Percentiles rank a stretch among this genome's conserved stretches.
Conservation (phyloP, 73 alveolate genomes). For the Paramecium caudatum region DNA sequence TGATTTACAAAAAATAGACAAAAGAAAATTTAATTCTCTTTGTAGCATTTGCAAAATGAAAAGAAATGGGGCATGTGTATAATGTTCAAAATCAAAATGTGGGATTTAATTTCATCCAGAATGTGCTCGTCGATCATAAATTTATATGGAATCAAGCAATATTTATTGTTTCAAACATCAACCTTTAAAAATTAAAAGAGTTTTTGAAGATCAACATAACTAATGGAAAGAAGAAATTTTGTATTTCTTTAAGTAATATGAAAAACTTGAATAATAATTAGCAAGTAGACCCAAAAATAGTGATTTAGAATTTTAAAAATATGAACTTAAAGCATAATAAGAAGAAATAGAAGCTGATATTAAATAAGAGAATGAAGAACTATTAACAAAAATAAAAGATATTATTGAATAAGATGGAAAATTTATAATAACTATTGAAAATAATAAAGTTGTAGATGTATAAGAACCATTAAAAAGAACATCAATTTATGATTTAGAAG, state of each 20-base stretch:
- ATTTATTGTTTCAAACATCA: constrained; percentile 68
- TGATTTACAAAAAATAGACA: constrained; percentile 67
- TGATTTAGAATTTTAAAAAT: constrained; percentile 43
- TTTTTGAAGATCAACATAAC: constrained; percentile 63
- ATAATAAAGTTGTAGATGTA: constrained; percentile 11
- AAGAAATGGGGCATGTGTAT: constrained; percentile 72
- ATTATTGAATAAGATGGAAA: constrained; percentile 18
- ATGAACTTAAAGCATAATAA: constrained; percentile 9
- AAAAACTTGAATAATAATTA: not conserved
- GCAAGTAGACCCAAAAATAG: not conserved
- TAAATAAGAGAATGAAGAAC: constrained; percentile 39
- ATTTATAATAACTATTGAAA: constrained; percentile 11
- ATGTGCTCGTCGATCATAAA: constrained; percentile 75
- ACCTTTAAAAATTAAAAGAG: constrained; percentile 69
- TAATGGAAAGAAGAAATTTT: constrained; percentile 66
- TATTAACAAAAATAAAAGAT: not conserved
- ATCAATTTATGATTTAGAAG: constrained; percentile 14
- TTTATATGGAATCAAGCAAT: constrained; percentile 55
- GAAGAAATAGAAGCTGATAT: constrained; percentile 48
- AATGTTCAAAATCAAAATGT: constrained; percentile 70
- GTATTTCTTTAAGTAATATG: not conserved
- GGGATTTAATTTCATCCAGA: constrained; percentile 74
- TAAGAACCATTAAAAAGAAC: not conserved
- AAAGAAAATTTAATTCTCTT: constrained; percentile 47
- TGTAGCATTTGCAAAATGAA: constrained; percentile 70